Percentiles rank a stretch among this genome's conserved stretches.
phyloP scores from a whole-genome alignment of 2,329 filamentous ascomycete genomes.

The Metarhizium brunneum region DNA sequence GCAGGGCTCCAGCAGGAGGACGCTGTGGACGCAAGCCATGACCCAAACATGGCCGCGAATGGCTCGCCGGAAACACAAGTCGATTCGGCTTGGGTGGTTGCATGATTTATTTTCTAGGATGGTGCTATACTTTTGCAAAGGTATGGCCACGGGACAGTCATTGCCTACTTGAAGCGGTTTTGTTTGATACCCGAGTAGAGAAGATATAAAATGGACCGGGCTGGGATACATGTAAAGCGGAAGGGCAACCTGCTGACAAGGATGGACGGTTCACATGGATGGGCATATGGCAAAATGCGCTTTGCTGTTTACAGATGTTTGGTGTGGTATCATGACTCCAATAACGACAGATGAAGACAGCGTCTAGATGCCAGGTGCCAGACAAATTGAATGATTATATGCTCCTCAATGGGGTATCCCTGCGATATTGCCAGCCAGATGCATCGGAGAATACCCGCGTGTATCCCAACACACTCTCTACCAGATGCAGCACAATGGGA shows the following conservation, averaged over 20 bases:
- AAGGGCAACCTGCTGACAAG: background rate
- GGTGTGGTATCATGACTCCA: background rate
- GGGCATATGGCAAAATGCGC: background rate
- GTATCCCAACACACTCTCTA: too few species aligned
- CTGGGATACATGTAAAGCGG: background rate
- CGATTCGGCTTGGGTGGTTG: background rate
- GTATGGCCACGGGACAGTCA: background rate
- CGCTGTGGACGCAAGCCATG: background rate
- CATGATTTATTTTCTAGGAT: background rate
- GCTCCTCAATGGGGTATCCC: too few species aligned
- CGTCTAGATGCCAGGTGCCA: too few species aligned
- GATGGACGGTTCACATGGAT: background rate
- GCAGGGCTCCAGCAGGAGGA: background rate
- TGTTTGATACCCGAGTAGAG: background rate
- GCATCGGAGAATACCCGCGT: too few species aligned
- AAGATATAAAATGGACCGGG: background rate
- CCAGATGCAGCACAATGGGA: slow-evolving; percentile 17
- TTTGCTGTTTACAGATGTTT: background rate
- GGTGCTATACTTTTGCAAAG: too few species aligned
- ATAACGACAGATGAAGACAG: background rate
- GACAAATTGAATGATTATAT: slow-evolving; percentile 21
- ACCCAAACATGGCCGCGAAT: background rate
- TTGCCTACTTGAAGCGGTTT: background rate
- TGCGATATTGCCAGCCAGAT: too few species aligned
- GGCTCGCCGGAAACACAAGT: background rate